Evolutionary conservation across 2,329 filamentous ascomycete species (phyloP).

Genomic region (Macrophomina phaseolina): DNA sequence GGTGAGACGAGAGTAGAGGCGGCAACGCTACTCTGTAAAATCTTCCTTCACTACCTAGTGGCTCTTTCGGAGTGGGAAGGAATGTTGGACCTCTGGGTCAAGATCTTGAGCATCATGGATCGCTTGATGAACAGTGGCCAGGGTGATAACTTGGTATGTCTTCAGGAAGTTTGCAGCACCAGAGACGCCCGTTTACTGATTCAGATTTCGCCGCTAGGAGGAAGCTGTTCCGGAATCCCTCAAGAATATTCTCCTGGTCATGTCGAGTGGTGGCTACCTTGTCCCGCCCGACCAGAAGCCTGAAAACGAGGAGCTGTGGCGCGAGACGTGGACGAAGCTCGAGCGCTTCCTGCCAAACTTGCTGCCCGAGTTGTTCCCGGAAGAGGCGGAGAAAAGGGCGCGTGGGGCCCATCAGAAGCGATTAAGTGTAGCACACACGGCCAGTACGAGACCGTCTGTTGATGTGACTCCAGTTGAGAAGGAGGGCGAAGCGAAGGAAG

Average conservation of each 20-base stretch:
- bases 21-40: conserved; percentile 89
- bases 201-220: conserved; percentile 60
- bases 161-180: background rate
- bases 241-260: conserved; percentile 95
- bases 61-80: conserved; percentile 83
- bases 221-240: conserved; percentile 94
- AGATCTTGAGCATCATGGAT: conserved; percentile 93
- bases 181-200: background rate
- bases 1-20: conserved; percentile 92
- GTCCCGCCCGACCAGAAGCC: conserved; percentile 66
- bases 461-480: background rate
- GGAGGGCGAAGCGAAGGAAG: background rate
- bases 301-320: conserved; percentile 62
- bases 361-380: conserved; percentile 64
- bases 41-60: conserved; percentile 92
- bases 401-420: conserved; percentile 2
- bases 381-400: conserved; percentile 38
- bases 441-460: conserved; percentile 7
- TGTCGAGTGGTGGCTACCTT: conserved; percentile 87
- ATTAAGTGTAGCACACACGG: background rate
- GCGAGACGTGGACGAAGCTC: conserved; percentile 65
- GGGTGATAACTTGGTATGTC: conserved; percentile 77
- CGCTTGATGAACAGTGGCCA: conserved; percentile 95
- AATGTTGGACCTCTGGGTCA: conserved; percentile 89
- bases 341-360: conserved; percentile 66